Base-by-base conservation (phyloP, 768 basidiomycete species). In the Botryobasidium botryosum region DNA sequence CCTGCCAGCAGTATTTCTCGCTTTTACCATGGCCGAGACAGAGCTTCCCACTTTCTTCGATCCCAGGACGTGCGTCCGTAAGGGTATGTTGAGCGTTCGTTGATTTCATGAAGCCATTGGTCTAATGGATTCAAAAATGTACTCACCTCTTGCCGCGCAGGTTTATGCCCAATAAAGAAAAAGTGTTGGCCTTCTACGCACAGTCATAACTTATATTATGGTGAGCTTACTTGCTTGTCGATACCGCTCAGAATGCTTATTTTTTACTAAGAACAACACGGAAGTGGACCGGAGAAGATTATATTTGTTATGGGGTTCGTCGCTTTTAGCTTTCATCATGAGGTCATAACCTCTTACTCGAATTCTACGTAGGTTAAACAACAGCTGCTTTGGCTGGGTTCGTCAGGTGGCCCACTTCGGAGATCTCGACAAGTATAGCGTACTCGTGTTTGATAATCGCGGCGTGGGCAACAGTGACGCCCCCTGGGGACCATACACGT, bases 391-490 rank as follows among this genome's bases (percentile, higher is more conserved):
- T 53, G 66, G 67, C 1, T 84, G 79, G 83, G 55, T 57, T 0
- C 54, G 62, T 1, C 81, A 86, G 56, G 77, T 86, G 2, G 57
- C 67, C 3, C 64, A 78, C 55, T 84, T 87, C 51, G 65, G 68
- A 6, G 59, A 55, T n/a, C 57, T 67, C 13, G 60, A 64, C 10
- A 62, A 72, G 26, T 79, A 77, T 53, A 68, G 73, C 1, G 62
- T 72, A 10, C 64, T 87, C 2, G 79, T 83, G 4, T 85, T 87
- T 55, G 85, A 87, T 59, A 86, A 88, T 57, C 70, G 85, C 28
- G 85, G 85, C 1, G 81, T 81, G 5, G 85, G 85, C 5, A 71
- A 82, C 57, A 81, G 77, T 25, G 71, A 67, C 3, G 65, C 72
- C 33, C 83, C 83, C 0, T 59, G 64, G 35, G 85, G 83, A 1